Evolutionary conservation across 441 rosid genomes (phyloP).

Genomic region (Melastoma candidum): DNA sequence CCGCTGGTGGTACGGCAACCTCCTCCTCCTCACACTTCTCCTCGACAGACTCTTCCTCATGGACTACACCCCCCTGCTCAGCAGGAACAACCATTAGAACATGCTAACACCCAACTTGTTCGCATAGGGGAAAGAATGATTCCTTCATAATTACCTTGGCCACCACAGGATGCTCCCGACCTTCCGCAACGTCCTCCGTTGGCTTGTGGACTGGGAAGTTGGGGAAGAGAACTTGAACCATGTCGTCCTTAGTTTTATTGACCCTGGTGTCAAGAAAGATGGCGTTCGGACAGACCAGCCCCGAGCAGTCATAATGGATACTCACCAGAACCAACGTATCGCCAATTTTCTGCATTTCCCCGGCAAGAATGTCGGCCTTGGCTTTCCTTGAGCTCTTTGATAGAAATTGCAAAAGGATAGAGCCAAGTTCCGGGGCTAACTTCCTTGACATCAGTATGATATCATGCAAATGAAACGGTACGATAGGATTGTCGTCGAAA

Average conservation of each 20-base stretch:
- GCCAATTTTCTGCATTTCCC: conserved; percentile 21
- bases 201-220: not conserved
- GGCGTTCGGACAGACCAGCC: conserved; percentile 12
- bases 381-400: not conserved
- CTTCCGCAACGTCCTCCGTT: no score
- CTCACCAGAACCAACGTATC: conserved; percentile 23
- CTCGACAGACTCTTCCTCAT: no score
- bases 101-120: no score
- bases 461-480: conserved; percentile 17
- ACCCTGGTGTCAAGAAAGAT: conserved; percentile 25
- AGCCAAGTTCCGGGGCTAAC: conserved; percentile 23
- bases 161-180: no score
- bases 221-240: conserved; percentile 21
- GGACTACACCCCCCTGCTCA: no score
- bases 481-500: conserved; percentile 11
- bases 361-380: conserved; percentile 14
- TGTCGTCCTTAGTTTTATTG: conserved; percentile 18
- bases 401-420: conserved; percentile 11
- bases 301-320: not conserved
- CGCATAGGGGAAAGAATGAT: no score
- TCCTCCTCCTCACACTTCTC: no score
- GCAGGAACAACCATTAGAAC: no score
- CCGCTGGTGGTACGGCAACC: no score
- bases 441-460: conserved; percentile 9
- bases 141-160: no score